Percentiles rank a stretch among this genome's conserved stretches.
Conservation (phyloP, 1,284 basidiomycete species). For the Heterobasidion occidentale region DNA sequence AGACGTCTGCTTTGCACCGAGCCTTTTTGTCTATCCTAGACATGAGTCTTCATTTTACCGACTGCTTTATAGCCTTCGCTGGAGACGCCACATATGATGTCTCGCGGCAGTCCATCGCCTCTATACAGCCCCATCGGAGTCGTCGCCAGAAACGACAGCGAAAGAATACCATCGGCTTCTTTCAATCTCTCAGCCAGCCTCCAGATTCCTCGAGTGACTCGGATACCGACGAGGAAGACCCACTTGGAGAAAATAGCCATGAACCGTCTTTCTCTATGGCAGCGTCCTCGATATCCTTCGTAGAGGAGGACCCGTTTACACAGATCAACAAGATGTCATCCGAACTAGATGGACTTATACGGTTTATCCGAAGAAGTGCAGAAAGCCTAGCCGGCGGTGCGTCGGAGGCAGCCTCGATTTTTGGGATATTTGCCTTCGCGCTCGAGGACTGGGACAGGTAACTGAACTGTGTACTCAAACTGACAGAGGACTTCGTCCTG, state of each 20-base stretch:
- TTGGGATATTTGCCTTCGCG: constrained; percentile 68
- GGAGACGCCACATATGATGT: constrained; percentile 53
- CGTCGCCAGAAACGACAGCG: constrained; percentile 44
- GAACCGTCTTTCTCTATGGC: constrained; percentile 39
- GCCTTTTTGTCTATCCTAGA: constrained; percentile 66
- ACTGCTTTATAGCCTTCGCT: constrained; percentile 51
- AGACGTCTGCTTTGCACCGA: constrained; percentile 59
- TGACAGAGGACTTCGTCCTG: not conserved
- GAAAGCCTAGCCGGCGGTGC: constrained; percentile 52
- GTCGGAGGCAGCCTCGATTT: constrained; percentile 50
- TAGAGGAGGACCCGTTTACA: constrained; percentile 36
- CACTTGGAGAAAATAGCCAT: constrained; percentile 16
- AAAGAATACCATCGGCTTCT: constrained; percentile 56
- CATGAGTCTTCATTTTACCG: constrained; percentile 61
- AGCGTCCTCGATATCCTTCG: constrained; percentile 27
- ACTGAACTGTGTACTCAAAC: not conserved
- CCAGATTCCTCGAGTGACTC: constrained; percentile 28
- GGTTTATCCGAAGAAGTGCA: constrained; percentile 57
- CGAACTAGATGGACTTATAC: constrained; percentile 64
- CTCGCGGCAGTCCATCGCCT: constrained; percentile 45
- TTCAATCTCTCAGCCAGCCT: constrained; percentile 24
- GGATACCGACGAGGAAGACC: constrained; percentile 24
- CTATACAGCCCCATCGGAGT: constrained; percentile 48
- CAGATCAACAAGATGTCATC: constrained; percentile 53
- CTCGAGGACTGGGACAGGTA: constrained; percentile 74